Evolutionary conservation across 2,329 filamentous ascomycete genomes (phyloP).

Genomic region (Arthrobotrys sphaeroides): DNA sequence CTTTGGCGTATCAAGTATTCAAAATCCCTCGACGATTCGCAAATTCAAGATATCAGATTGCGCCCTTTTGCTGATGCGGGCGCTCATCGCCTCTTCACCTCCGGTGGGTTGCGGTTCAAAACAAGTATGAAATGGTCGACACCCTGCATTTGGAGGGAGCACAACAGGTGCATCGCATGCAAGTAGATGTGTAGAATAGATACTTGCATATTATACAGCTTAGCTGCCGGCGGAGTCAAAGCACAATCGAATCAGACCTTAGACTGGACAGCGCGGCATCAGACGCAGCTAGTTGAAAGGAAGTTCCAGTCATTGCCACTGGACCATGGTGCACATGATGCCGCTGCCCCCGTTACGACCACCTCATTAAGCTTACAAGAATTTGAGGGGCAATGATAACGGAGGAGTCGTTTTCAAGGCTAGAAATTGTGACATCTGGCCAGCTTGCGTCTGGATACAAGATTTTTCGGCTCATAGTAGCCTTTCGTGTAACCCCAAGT

Average conservation of each 20-base stretch:
- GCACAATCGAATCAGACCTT: slow-evolving; percentile 2
- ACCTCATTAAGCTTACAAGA: too few species aligned
- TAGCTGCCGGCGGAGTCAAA: slow-evolving; percentile 32
- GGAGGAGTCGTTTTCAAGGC: not conserved
- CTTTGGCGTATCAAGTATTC: not conserved
- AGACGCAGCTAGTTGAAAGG: not conserved
- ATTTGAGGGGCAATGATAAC: not conserved
- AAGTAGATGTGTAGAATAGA: not conserved
- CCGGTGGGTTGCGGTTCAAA: not conserved
- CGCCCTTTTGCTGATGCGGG: not conserved
- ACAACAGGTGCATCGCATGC: not conserved
- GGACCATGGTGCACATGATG: not conserved
- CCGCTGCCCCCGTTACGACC: not conserved
- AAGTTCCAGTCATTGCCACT: slow-evolving; percentile 17
- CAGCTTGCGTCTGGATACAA: not conserved
- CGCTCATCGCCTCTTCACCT: not conserved
- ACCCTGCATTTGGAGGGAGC: not conserved
- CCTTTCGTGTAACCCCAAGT: not conserved
- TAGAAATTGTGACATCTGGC: not conserved
- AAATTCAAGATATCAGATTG: not conserved
- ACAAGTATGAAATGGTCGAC: not conserved
- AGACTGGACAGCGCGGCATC: not conserved
- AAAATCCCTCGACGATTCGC: not conserved
- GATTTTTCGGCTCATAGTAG: not conserved
- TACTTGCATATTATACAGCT: slow-evolving; percentile 4